Evolutionary conservation across 1,139 yeast species (phyloP), one percentile per base, ranked within the genome.

Genomic region (Candida neerlandica): DNA sequence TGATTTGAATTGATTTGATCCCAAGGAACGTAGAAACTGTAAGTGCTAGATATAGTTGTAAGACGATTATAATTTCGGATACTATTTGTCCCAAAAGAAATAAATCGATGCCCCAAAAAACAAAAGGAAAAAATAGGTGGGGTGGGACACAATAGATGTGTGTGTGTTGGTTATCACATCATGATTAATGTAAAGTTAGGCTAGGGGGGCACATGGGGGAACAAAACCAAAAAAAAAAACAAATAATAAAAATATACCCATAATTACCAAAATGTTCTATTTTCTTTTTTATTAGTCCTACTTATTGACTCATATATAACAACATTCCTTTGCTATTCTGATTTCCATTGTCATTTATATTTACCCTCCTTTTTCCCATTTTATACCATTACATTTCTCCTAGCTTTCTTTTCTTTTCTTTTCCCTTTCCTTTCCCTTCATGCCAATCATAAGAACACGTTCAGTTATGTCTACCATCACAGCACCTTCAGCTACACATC

Each of bases 121-220:
- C 3, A 33, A 33, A 33, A 33, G 19, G 37, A 33, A 15, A 14
- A 16, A 33, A 10, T 4, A 32, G 16, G 15, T 14, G 34, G 34
- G 16, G 34, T 23, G 27, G 27, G 27, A 23, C 9, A 23, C 27
- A 23, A 23, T 23, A 10, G 10, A 10, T 23, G 27, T n/a, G 27
- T 23, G 27, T 7, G 27, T 4, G 27, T 23, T 23, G 27, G 27
- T 23, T 23, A 23, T 32, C 34, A 11, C 34, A n/a, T 14, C 34
- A 32, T 32, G 12, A 32, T n/a, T 5, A 16, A 33, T n/a, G 23
- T 21, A 21, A 21, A 21, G 27, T 23, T 23, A 23, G 27, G n/a
- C n/a, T 30, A 33, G 39, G 26, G 26, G 39, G 39, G 39, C 39
- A 35, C 39, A 35, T 35, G 39, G 39, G 39, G 39, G 39, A 35